Evolutionary conservation across 805 yeast species (phyloP).

Genomic region (Dipodascus albidus): DNA sequence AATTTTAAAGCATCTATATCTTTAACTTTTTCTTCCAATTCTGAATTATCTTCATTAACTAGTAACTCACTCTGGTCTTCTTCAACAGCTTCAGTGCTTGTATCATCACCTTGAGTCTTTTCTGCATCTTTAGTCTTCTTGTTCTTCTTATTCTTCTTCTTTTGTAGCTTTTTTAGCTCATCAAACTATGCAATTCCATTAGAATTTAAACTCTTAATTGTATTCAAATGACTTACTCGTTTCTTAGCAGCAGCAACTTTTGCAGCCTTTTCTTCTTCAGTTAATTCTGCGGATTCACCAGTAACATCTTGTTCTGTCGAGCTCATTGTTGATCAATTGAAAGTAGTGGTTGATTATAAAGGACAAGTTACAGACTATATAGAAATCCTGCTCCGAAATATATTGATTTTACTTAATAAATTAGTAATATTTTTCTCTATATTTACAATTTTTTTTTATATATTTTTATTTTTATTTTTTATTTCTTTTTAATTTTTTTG

Average conservation of each 20-base stretch:
- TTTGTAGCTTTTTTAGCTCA: constrained; percentile 47
- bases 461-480: constrained; percentile 3
- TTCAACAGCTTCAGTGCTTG: constrained; percentile 10
- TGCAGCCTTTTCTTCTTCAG: constrained; percentile 37
- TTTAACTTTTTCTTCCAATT: constrained; percentile 2
- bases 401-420: not conserved
- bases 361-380: not conserved
- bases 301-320: constrained; percentile 12
- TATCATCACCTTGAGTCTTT: constrained; percentile 3
- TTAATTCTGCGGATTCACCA: not conserved
- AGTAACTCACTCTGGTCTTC: constrained; percentile 12
- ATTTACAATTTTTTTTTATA: constrained; percentile 1
- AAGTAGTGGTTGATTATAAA: not conserved
- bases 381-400: too few species aligned
- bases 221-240: constrained; percentile 30
- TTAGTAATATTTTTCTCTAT: not conserved
- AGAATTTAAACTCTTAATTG: not conserved
- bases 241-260: constrained; percentile 66
- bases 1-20: constrained; percentile 4
- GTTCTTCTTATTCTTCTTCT: constrained; percentile 43
- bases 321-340: not conserved
- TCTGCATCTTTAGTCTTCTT: constrained; percentile 30
- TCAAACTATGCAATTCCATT: constrained; percentile 33
- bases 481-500: not conserved
- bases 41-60: constrained; percentile 2